Conservation (phyloP, 2,329 filamentous ascomycete genomes). For the Ceratocystis harringtonii region DNA sequence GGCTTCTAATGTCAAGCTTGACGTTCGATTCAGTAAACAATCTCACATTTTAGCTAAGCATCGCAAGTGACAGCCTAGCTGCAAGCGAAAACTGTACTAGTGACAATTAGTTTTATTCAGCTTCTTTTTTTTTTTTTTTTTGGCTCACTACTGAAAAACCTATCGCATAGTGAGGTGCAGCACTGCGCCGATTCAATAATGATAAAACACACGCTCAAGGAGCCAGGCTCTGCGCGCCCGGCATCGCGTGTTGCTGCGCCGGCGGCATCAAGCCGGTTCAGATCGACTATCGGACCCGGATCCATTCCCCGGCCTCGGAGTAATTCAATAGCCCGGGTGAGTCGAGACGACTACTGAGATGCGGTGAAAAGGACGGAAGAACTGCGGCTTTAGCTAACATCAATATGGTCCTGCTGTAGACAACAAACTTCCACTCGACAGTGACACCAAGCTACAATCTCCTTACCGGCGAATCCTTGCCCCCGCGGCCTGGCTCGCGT, state of each 20-base stretch:
- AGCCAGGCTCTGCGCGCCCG: constrained; percentile 14
- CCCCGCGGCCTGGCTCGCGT: constrained; percentile 27
- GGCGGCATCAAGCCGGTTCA: constrained; percentile 10
- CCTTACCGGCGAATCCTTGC: constrained; percentile 32
- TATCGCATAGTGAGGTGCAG: background rate
- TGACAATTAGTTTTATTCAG: background rate
- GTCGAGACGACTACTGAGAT: background rate
- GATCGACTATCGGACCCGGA: constrained; percentile 13
- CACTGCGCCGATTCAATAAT: background rate
- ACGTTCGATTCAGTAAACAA: background rate
- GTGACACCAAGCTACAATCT: constrained; percentile 40
- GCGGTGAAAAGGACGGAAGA: background rate
- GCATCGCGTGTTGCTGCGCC: constrained; percentile 15
- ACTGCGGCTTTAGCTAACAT: constrained; percentile 24
- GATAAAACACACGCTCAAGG: constrained; percentile 11
- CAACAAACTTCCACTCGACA: constrained; percentile 11
- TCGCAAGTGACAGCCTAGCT: too few relatives aligned
- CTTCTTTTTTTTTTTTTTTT: too few relatives aligned
- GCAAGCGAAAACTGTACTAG: too few relatives aligned
- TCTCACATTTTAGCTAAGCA: too few relatives aligned
- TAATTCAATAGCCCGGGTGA: constrained; percentile 10
- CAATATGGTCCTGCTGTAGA: background rate
- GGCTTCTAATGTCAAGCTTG: background rate
- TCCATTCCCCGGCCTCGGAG: constrained; percentile 11
- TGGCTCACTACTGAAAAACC: background rate